These are phyloP conservation scores for Wickerhamiella slavikovae DNA, from an alignment of 805 yeast species.

Conservation along the genomic window DNA sequence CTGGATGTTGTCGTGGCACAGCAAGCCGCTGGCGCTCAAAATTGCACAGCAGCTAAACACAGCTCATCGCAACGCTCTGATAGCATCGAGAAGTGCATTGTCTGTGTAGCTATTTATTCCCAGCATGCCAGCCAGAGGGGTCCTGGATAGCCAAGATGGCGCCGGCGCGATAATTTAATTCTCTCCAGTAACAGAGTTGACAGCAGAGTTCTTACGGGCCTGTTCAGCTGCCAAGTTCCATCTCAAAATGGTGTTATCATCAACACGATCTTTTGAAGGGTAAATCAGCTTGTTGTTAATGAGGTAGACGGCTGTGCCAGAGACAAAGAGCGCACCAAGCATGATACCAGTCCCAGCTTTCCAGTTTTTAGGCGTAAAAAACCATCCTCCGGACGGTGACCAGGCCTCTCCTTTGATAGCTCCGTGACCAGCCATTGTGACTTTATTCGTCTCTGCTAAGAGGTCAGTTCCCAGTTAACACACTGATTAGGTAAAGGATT, in stretches of 20 bases:
- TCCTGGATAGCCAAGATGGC: too few species aligned
- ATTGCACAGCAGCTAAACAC: too few species aligned
- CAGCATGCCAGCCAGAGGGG: too few species aligned
- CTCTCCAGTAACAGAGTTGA: constrained; percentile 12
- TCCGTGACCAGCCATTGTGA: constrained; percentile 4
- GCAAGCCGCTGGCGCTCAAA: too few species aligned
- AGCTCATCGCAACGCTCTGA: too few species aligned
- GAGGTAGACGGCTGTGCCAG: constrained; percentile 17
- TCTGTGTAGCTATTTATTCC: too few species aligned
- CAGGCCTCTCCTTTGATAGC: constrained; percentile 16
- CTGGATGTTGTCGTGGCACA: too few species aligned
- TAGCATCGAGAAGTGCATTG: too few species aligned
- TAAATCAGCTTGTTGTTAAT: constrained; percentile 21
- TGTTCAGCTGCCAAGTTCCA: constrained; percentile 29
- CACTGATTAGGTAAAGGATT: too few species aligned
- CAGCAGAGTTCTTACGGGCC: constrained; percentile 15
- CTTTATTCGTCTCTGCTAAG: too few species aligned
- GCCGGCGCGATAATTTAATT: too few species aligned
- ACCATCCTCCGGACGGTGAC: constrained; percentile 39
- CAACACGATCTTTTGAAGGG: constrained; percentile 20
- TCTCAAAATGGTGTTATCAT: constrained; percentile 21
- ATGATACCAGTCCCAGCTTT: constrained; percentile 24
- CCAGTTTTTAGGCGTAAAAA: constrained; percentile 31
- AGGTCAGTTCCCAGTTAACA: too few species aligned
- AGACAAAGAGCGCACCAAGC: constrained; percentile 21